Evolutionary conservation across 805 yeast genomes (phyloP), one percentile per base, ranked within the genome.

Genomic region (Lipomyces sp.): DNA sequence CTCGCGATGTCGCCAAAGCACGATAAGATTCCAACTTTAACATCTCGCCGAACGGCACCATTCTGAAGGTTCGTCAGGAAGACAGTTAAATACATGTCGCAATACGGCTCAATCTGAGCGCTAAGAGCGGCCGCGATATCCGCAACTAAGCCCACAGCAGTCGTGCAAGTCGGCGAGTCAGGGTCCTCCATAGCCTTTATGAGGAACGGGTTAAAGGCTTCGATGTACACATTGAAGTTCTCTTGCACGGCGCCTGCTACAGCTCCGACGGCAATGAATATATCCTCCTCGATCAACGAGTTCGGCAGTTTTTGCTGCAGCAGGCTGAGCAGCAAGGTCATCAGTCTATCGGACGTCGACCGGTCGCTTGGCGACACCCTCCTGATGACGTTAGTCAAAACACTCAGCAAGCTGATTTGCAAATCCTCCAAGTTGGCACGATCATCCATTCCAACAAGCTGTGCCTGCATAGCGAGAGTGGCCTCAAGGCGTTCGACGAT

Each of bases 1-100:
- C 95, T 79, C 3, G 98, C 97, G 63, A 93, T 80, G 68, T 93
- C 98, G 58, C 98, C 98, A 68, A 93, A 87, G 63, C 95, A 88
- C 11, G 97, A 86, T 59, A 93, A 72, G 26, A 91, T 87, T 21
- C 87, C 77, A 16, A 97, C 96, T 67, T 86, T 83, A 59, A 91
- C 75, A 57, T 88, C 96, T 53, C 86, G 79, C 65, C 83, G 83
- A 18, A 87, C 82, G 6, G 44, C 37, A 2, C 51, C 26, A 36
- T 51, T 53, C 51, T 84, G 80, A 56, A 93, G 75, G 63, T 81
- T 80, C 43, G 77, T 75, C 47, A 95, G 91, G 65, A 93, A 76
- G 42, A 84, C 84, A 45, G 79, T 79, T 95, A 93, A 89, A 64
- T 91, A 78, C 2, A 83, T 84, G 53, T 81, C 82, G 57, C 86